Base-by-base conservation (phyloP, 345 rosid genomes). In the Kandelia obovata region DNA sequence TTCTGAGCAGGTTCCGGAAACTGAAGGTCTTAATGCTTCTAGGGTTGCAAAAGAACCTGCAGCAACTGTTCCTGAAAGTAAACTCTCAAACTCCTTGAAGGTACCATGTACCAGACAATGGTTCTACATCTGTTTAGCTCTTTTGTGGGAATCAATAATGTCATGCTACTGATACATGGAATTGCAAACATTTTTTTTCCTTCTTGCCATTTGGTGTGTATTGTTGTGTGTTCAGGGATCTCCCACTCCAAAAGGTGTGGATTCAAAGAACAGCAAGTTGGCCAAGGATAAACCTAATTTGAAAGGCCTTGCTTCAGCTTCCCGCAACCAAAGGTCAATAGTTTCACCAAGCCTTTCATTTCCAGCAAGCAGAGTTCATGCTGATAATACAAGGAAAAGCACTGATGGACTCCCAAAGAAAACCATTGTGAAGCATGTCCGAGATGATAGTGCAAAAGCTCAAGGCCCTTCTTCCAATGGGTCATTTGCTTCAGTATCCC, bases 261-360 rank as follows among this genome's bases (percentile, higher is more conserved):
- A 62, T 74, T 67, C 80, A 61, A 87, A 82, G 78, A 83, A 73
- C 72, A 62, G 71, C 60, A 88, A 83, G 79, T 35, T 77, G 67
- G 28, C 81, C 27, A 89, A 82, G 75, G 89, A 78, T 46, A 89
- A 83, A 75, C 35, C 85, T 59, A 83, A 67, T 72, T 51, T 61
- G 78, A 91, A 75, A 76, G 83, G 78, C 72, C 2, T 76, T 5
- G 76, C 77, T 67, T 73, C 82, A 4, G 60, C 78, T 66, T 64
- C 87, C 64, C 75, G 58, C 52, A 79, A 75, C 59, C 90, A 85
- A 31, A 88, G 73, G 75, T 67, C 78, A 21, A 71, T 69, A 20
- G 77, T 89, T 66, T 88, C 95, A 53, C 95, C 91, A 83, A 88
- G 87, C 67, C 73, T 80, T 76, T 89, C 95, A 51, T 89, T 89